These are phyloP conservation scores for Pseudonitzschia delicatissima DNA, from an alignment of 108 stramenopile species.

Conservation along the genomic window DNA sequence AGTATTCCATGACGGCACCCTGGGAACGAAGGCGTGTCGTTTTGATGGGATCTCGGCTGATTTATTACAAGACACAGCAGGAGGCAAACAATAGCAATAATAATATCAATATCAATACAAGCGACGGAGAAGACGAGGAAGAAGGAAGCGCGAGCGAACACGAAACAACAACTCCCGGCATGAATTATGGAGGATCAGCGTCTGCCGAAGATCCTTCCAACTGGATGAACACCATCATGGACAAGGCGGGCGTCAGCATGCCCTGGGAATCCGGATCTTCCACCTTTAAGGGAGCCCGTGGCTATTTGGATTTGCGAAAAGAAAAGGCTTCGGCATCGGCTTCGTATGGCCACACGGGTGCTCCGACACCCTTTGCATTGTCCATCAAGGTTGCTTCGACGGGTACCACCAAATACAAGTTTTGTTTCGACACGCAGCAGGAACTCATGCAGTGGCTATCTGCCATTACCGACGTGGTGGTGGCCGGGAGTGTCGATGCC, in stretches of 20 bases:
- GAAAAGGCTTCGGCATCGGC: conserved; percentile 69
- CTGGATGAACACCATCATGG: conserved; percentile 3
- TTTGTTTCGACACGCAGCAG: conserved; percentile 69
- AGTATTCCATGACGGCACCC: conserved; percentile 47
- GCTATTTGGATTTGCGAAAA: conserved; percentile 70
- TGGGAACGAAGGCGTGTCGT: conserved; percentile 78
- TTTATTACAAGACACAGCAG: conserved; percentile 43
- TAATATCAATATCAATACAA: neutral
- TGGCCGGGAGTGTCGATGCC: conserved; percentile 51
- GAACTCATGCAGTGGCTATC: conserved; percentile 76
- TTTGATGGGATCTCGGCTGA: conserved; percentile 39
- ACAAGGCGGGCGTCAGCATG: neutral
- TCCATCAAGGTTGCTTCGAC: conserved; percentile 51
- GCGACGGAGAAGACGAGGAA: conserved; percentile 21
- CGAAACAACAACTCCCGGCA: neutral
- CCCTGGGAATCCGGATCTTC: neutral
- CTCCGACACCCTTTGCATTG: conserved; percentile 72
- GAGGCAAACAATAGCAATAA: neutral
- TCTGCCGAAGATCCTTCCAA: neutral
- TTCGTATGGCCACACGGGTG: conserved; percentile 52
- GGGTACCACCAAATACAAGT: conserved; percentile 77
- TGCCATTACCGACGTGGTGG: conserved; percentile 71
- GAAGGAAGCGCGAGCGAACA: conserved; percentile 10
- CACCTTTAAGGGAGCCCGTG: conserved; percentile 40
- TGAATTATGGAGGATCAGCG: neutral